These are phyloP conservation scores for Hemisphaericaspora xylofermentans DNA, from an alignment of 1,139 yeast species.

Conservation along the genomic window DNA sequence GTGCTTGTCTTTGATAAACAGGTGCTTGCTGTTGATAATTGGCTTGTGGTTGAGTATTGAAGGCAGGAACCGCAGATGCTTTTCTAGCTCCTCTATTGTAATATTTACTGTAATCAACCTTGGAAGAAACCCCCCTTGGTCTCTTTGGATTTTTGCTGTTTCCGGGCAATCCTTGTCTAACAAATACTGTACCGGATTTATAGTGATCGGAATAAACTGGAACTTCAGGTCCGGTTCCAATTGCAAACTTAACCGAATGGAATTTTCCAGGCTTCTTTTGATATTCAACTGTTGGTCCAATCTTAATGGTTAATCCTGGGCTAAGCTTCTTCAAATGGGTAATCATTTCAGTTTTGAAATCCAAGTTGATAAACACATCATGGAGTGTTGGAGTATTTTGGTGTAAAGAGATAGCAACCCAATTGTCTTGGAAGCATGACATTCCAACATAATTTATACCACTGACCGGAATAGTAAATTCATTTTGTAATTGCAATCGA, in stretches of 20 bases:
- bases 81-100: slow-evolving; percentile 34
- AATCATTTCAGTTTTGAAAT: slow-evolving; percentile 85
- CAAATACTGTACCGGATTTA: slow-evolving; percentile 86
- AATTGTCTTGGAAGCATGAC: slow-evolving; percentile 83
- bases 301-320: slow-evolving; percentile 56
- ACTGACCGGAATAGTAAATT: slow-evolving; percentile 59
- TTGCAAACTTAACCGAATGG: slow-evolving; percentile 68
- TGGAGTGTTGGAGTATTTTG: slow-evolving; percentile 56
- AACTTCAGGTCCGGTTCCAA: slow-evolving; percentile 51
- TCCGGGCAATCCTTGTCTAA: slow-evolving; percentile 76
- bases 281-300: slow-evolving; percentile 75
- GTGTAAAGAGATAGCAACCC: slow-evolving; percentile 76
- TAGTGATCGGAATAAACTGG: slow-evolving; percentile 70
- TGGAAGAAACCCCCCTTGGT: slow-evolving; percentile 50
- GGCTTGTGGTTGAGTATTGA: slow-evolving; percentile 5
- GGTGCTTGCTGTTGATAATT: slow-evolving; percentile 11
- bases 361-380: slow-evolving; percentile 77
- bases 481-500: slow-evolving; percentile 65
- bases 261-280: slow-evolving; percentile 88
- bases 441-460: slow-evolving; percentile 65
- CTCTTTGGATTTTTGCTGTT: slow-evolving; percentile 67
- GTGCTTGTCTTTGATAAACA: slow-evolving; percentile 24
- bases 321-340: slow-evolving; percentile 71
- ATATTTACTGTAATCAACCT: slow-evolving; percentile 46
- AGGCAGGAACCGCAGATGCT: slow-evolving; percentile 9